Conservation (phyloP, 2,329 filamentous ascomycete species). For the Fusarium illudens region DNA sequence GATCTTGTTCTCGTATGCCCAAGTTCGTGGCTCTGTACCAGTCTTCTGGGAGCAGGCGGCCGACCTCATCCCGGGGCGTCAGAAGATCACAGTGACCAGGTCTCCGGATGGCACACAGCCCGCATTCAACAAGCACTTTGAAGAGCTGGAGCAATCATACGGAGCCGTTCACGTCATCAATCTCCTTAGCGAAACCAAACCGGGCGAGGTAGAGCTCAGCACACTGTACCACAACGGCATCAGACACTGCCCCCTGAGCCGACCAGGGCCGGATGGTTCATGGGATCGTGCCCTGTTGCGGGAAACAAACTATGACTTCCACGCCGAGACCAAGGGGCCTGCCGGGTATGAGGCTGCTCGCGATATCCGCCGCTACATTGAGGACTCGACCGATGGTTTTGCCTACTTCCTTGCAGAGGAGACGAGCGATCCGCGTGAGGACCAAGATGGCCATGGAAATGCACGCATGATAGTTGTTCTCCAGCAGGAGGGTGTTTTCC, state of each 20-base stretch:
- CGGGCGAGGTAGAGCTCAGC: constrained; percentile 85
- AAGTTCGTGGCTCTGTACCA: constrained; percentile 91
- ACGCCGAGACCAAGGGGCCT: constrained; percentile 88
- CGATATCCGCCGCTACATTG: constrained; percentile 81
- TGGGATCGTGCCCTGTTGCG: constrained; percentile 77
- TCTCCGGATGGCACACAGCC: constrained; percentile 91
- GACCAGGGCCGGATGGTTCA: constrained; percentile 61
- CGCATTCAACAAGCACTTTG: constrained; percentile 95
- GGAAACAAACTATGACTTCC: constrained; percentile 93
- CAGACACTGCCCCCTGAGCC: constrained; percentile 74
- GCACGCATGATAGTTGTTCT: constrained; percentile 72
- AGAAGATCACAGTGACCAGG: constrained; percentile 91
- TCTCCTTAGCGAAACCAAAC: constrained; percentile 88
- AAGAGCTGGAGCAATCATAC: constrained; percentile 84
- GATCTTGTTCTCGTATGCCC: constrained; percentile 89
- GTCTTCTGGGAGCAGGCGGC: constrained; percentile 97
- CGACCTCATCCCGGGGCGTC: constrained; percentile 87
- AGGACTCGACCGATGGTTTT: constrained; percentile 83
- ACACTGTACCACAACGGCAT: constrained; percentile 82
- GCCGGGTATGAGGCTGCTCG: constrained; percentile 91
- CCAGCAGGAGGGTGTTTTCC: constrained; percentile 94
- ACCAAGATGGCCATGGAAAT: constrained; percentile 47
- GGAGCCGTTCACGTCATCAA: constrained; percentile 94
- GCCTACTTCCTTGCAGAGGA: constrained; percentile 91
- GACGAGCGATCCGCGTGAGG: constrained; percentile 61